Evolutionary conservation across 164 flowering plant species (phyloP).

Genomic region (Aristolochia contorta): DNA sequence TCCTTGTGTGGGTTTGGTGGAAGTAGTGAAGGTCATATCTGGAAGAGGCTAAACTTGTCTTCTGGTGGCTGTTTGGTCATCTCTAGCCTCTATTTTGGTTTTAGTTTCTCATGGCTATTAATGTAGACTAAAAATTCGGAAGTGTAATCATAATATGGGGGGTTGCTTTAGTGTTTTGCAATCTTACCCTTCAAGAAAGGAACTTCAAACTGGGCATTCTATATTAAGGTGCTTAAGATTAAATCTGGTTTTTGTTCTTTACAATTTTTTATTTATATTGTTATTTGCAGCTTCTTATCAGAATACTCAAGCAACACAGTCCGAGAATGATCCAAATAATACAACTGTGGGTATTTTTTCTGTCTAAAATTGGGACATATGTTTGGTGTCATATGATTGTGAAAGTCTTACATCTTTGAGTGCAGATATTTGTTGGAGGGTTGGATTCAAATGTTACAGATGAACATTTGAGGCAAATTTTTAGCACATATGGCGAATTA

Average conservation of each 20-base stretch:
- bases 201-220: not conserved
- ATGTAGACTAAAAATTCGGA: too few relatives aligned
- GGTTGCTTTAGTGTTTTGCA: too few relatives aligned
- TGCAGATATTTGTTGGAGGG: constrained; percentile 86
- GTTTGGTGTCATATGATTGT: not conserved
- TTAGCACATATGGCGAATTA: constrained; percentile 60
- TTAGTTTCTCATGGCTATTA: too few relatives aligned
- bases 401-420: constrained; percentile 5
- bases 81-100: too few relatives aligned
- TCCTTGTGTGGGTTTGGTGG: too few relatives aligned
- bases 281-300: constrained; percentile 63
- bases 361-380: constrained; percentile 1
- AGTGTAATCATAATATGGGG: too few relatives aligned
- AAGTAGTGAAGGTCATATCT: too few relatives aligned
- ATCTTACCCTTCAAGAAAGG: too few relatives aligned
- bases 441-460: constrained; percentile 68
- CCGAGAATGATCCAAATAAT: constrained; percentile 75
- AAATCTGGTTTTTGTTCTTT: not conserved
- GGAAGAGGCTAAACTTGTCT: too few relatives aligned
- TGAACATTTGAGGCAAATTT: constrained; percentile 59
- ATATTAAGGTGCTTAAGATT: not conserved
- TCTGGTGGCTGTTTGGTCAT: too few relatives aligned
- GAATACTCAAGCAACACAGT: constrained; percentile 42
- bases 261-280: constrained; percentile 8
- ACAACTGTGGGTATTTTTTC: constrained; percentile 66